A percentile compares a stretch with the other conserved stretches of the same genome.
These are phyloP conservation scores for Ceriops zippeliana DNA, from an alignment of 345 rosid species.

Conservation along the genomic window DNA sequence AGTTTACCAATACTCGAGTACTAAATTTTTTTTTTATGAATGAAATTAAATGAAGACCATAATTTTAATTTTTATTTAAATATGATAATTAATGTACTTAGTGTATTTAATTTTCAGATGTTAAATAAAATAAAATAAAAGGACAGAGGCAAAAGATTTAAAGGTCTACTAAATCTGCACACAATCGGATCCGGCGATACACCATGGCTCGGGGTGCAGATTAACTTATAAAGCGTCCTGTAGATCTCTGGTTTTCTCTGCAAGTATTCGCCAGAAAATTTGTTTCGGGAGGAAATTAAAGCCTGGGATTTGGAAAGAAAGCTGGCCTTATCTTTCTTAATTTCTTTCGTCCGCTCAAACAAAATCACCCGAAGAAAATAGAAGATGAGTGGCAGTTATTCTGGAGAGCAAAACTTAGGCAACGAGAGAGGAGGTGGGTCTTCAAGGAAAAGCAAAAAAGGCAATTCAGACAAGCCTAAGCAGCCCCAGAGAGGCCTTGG, in stretches of 20 bases:
- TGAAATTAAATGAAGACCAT: too few species aligned
- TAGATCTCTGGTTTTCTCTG: constrained; percentile 48
- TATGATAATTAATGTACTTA: too few species aligned
- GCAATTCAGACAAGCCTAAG: constrained; percentile 68
- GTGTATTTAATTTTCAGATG: too few species aligned
- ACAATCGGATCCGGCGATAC: constrained; percentile 96
- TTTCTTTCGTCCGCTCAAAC: constrained; percentile 7
- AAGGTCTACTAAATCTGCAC: constrained; percentile 55
- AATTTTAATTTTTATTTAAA: too few species aligned
- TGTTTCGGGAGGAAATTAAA: constrained; percentile 12
- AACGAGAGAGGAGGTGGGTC: constrained; percentile 47
- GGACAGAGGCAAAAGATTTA: constrained; percentile 54
- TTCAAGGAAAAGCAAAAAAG: constrained; percentile 73
- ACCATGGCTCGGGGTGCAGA: constrained; percentile 47
- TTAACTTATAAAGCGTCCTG: constrained; percentile 37
- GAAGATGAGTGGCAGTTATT: constrained; percentile 71
- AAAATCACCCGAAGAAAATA: not conserved
- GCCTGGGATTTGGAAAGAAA: constrained; percentile 31
- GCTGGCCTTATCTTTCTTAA: constrained; percentile 14
- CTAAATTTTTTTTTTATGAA: too few species aligned
- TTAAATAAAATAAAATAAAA: too few species aligned
- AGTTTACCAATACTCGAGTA: too few species aligned
- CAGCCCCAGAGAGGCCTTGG: constrained; percentile 98
- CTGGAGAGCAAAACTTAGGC: constrained; percentile 63
- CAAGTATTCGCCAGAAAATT: constrained; percentile 7